These are phyloP conservation scores for Botryotinia globosa DNA, from an alignment of 2,329 filamentous ascomycete genomes.

Conservation along the genomic window DNA sequence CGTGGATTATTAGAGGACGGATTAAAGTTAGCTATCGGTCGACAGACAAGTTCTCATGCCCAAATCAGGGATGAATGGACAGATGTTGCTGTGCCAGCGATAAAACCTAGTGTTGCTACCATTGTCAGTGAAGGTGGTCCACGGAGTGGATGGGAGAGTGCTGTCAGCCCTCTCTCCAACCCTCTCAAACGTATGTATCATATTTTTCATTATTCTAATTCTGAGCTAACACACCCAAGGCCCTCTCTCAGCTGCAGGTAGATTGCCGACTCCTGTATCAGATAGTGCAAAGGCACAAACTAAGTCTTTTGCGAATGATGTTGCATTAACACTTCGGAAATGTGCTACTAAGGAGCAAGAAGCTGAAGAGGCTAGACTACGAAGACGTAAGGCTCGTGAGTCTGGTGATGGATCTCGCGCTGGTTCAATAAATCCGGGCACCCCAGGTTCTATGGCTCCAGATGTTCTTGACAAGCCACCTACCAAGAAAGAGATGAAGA, in stretches of 20 bases:
- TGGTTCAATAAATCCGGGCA: constrained; percentile 53
- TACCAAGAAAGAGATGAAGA: constrained; percentile 85
- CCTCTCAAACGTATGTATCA: constrained; percentile 57
- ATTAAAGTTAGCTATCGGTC: constrained; percentile 63
- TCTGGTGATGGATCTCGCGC: constrained; percentile 52
- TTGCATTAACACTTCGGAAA: constrained; percentile 55
- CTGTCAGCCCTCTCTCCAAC: constrained; percentile 53
- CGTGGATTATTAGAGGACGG: constrained; percentile 76
- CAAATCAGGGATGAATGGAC: constrained; percentile 73
- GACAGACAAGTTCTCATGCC: constrained; percentile 77
- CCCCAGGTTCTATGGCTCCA: constrained; percentile 60
- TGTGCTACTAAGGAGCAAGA: constrained; percentile 65
- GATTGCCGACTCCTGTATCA: constrained; percentile 47
- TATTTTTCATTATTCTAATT: constrained; percentile 25
- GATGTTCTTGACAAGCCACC: constrained; percentile 66
- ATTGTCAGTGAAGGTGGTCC: constrained; percentile 31
- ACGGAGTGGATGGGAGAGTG: constrained; percentile 46
- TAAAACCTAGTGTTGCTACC: constrained; percentile 42
- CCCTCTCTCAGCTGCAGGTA: constrained; percentile 38
- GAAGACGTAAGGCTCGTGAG: constrained; percentile 54
- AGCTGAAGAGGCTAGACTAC: constrained; percentile 69
- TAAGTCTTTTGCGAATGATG: constrained; percentile 42
- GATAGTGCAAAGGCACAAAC: constrained; percentile 51
- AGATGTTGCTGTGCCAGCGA: constrained; percentile 60
- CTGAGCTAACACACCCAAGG: constrained; percentile 36